phyloP scores from a whole-genome alignment of 2,329 filamentous ascomycete species.

The Beauveria pseudobassiana region DNA sequence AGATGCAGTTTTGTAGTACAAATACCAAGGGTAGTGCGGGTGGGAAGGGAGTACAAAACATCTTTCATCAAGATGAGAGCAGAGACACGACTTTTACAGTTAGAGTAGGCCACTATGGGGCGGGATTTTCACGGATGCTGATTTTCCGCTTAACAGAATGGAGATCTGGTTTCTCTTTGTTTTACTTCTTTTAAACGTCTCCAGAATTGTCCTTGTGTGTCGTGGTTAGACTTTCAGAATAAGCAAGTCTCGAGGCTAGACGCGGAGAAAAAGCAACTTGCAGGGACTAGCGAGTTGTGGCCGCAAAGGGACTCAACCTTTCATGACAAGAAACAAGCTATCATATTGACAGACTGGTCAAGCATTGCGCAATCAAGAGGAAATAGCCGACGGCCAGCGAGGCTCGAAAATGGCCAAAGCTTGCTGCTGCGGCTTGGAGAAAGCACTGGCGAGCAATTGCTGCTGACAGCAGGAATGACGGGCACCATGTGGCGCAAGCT shows the following conservation, averaged over 20 bases:
- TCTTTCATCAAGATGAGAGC: conserved; percentile 6
- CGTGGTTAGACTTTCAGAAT: conserved; percentile 3
- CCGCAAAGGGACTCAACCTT: background rate
- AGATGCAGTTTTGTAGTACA: background rate
- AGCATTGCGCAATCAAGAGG: background rate
- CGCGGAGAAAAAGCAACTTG: conserved; percentile 4
- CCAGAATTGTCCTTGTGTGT: background rate
- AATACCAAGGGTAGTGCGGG: background rate
- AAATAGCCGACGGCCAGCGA: background rate
- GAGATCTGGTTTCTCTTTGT: background rate
- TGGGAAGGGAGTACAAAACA: conserved; percentile 7
- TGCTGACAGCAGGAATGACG: background rate
- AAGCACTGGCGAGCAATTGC: background rate
- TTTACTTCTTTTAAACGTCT: background rate
- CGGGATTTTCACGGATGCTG: background rate
- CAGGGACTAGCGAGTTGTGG: background rate
- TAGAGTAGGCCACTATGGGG: background rate
- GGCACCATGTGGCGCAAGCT: background rate
- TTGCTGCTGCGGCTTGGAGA: background rate
- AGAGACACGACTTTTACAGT: conserved; percentile 3
- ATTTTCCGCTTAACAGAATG: background rate
- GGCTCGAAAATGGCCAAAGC: background rate
- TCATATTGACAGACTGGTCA: background rate
- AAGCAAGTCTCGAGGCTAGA: conserved; percentile 1
- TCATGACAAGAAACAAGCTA: background rate